Percentiles rank a stretch among this genome's conserved stretches.
Evolutionary conservation across 257 asterid species (phyloP).

Genomic region (Solanum bulbocastanum): DNA sequence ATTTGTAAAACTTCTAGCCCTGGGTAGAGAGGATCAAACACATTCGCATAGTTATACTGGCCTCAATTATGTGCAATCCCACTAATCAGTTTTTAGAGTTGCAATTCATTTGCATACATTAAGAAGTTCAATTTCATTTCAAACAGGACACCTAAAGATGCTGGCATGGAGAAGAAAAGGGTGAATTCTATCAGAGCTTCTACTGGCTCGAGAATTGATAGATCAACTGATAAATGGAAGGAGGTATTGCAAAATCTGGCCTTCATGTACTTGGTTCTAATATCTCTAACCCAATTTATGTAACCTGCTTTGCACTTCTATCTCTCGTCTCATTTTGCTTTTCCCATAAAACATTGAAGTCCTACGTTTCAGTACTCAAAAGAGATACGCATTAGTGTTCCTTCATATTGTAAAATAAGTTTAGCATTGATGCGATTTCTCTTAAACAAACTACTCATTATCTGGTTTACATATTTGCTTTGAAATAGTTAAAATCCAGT

Average conservation of each 20-base stretch:
- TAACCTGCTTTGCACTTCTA: neutral
- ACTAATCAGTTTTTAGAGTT: neutral
- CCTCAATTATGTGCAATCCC: neutral
- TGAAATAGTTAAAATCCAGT: neutral
- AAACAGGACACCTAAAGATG: slow-evolving; percentile 37
- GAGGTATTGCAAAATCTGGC: slow-evolving; percentile 35
- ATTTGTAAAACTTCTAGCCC: neutral
- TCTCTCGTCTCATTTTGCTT: neutral
- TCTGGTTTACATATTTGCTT: neutral
- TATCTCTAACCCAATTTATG: neutral
- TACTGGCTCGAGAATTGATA: slow-evolving; percentile 35
- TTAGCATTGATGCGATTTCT: neutral
- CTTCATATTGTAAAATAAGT: neutral
- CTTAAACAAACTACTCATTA: neutral
- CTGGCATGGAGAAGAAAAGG: slow-evolving; percentile 21
- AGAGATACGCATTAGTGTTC: neutral
- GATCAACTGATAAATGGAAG: slow-evolving; percentile 48
- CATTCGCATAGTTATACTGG: neutral
- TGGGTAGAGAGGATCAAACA: neutral
- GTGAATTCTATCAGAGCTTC: slow-evolving; percentile 20
- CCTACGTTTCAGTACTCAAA: neutral
- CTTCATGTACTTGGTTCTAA: neutral
- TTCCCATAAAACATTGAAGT: neutral
- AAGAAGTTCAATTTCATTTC: neutral
- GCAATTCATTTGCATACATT: neutral